Evolutionary conservation across 495 filamentous ascomycete species (phyloP), one percentile per base, ranked within the genome.

Genomic region (Podospora pseudopauciseta): DNA sequence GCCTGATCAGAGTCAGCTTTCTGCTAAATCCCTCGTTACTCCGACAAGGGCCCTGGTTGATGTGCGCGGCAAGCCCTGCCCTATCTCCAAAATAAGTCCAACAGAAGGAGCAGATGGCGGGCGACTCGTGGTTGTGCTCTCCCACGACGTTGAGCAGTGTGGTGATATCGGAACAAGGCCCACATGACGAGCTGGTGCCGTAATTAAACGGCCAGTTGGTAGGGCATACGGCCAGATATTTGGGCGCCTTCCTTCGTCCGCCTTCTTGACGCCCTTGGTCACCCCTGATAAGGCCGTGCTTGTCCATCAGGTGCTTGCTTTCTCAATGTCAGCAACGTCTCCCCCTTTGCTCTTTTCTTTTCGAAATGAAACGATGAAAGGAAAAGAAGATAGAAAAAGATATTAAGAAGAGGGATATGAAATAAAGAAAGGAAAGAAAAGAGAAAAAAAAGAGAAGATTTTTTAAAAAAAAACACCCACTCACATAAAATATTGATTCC

Each of bases 181-280:
- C n/a, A 60, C 68, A 70, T 1, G 64, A 66, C 0, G 68, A 66
- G 18, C 9, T 58, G 0, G 60, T 30, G n/a, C 34, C 39, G 61
- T 67, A 27, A 32, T 11, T 64, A 55, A 64, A 70, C 9, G 68
- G 68, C 65, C 68, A 67, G 54, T 70, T 54, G 27, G 64, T 64
- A 11, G 68, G 68, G 60, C 68, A 70, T 19, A 70, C 18, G 32
- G 68, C 55, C 26, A 67, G 55, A 54, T 70, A 70, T 32, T 67
- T 67, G 5, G 68, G 68, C 11, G 55, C 3, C 19, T 70, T 70
- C 13, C 53, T 18, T 11, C 23, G 15, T 5, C 54, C 60, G 13
- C 65, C 68, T 13, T 67, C 68, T 3, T 13, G 53, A 18, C 67
- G 18, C 18, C 67, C 67, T 58, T 69, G 67, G 11, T 70, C 65